These are phyloP conservation scores for Hirschioporus abietinus DNA, from an alignment of 768 basidiomycete genomes.

Conservation along the genomic window DNA sequence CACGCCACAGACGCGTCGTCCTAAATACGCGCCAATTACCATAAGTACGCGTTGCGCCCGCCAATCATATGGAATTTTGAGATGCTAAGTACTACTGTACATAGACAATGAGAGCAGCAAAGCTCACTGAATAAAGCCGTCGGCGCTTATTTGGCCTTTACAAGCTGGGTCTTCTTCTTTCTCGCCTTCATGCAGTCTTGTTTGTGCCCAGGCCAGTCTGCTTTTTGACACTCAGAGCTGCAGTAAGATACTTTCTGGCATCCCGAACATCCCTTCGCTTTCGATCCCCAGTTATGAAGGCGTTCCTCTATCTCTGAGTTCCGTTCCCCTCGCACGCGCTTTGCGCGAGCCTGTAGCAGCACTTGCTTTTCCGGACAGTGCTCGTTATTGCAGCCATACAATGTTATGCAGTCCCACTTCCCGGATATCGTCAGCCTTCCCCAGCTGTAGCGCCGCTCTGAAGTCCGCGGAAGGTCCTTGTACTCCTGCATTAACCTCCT, in stretches of 20 bases:
- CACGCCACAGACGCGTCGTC: not conserved
- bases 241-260: slow-evolving; percentile 21
- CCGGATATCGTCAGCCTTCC: slow-evolving; percentile 16
- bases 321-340: slow-evolving; percentile 19
- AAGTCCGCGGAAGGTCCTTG: slow-evolving; percentile 17
- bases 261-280: slow-evolving; percentile 19
- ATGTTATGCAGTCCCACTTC: slow-evolving; percentile 24
- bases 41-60: too few relatives aligned
- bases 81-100: too few relatives aligned
- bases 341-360: slow-evolving; percentile 16
- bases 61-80: too few relatives aligned
- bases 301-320: slow-evolving; percentile 22
- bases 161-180: not conserved
- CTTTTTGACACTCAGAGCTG: slow-evolving; percentile 21
- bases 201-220: slow-evolving; percentile 21
- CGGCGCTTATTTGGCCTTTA: not conserved
- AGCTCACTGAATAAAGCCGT: too few relatives aligned
- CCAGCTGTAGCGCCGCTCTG: slow-evolving; percentile 19
- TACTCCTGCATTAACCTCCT: slow-evolving; percentile 17
- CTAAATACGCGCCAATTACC: not conserved
- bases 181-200: slow-evolving; percentile 11
- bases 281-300: slow-evolving; percentile 21
- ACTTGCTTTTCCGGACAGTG: slow-evolving; percentile 17
- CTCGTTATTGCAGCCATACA: slow-evolving; percentile 19
- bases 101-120: too few relatives aligned